Conservation (phyloP, 2,329 filamentous ascomycete genomes). For the Aureobasidium sp. region DNA sequence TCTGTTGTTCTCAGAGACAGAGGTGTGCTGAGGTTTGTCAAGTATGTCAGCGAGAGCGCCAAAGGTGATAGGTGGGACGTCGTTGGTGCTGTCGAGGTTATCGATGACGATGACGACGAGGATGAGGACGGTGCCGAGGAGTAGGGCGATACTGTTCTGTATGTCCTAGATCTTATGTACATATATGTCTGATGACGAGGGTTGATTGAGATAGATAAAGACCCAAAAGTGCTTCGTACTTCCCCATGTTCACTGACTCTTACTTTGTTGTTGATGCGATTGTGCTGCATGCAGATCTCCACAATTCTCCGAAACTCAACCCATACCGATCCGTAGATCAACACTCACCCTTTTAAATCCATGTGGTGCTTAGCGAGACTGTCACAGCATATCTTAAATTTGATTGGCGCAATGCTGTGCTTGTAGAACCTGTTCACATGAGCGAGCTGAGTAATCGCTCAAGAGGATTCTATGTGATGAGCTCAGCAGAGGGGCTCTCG, state of each 20-base stretch:
- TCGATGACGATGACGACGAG: slow-evolving; percentile 33
- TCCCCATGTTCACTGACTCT: not conserved
- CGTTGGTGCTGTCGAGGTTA: slow-evolving; percentile 67
- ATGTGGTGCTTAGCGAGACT: not conserved
- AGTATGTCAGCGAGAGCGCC: slow-evolving; percentile 80
- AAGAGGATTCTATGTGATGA: not conserved
- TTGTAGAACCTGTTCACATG: not conserved
- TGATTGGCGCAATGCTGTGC: not conserved
- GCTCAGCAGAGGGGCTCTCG: not conserved
- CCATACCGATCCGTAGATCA: not conserved
- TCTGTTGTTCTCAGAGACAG: slow-evolving; percentile 83
- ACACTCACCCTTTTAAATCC: not conserved
- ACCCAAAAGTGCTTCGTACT: too few relatives aligned
- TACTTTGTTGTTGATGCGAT: not conserved
- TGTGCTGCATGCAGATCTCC: not conserved
- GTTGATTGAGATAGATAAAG: too few relatives aligned
- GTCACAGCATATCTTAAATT: not conserved
- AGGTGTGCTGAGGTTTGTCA: slow-evolving; percentile 85
- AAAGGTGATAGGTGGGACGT: slow-evolving; percentile 91
- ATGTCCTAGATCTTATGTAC: not conserved
- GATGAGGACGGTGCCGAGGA: slow-evolving; percentile 7
- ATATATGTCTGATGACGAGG: not conserved
- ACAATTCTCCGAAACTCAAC: not conserved
- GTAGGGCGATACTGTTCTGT: not conserved
- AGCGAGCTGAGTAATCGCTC: not conserved